Evolutionary conservation across 495 filamentous ascomycete species (phyloP).

Genomic region (Lepidopterella palustris): DNA sequence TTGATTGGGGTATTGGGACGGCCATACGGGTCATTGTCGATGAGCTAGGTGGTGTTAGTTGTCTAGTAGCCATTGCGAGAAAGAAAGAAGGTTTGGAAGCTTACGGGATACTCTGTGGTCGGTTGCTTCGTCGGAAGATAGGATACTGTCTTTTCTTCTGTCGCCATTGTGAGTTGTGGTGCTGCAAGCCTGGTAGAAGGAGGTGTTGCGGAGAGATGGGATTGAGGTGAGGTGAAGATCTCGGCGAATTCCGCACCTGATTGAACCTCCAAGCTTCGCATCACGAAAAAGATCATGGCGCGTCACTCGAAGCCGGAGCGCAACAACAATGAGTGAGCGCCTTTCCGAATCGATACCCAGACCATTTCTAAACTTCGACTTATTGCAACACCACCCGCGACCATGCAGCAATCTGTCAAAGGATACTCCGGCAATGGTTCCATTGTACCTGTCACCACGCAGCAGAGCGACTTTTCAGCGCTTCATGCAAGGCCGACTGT

Average conservation of each 20-base stretch:
- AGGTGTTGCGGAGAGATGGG: slow-evolving; percentile 7
- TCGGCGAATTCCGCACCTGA: neutral
- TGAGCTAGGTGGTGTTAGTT: slow-evolving; percentile 57
- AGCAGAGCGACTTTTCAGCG: neutral
- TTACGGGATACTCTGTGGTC: slow-evolving; percentile 23
- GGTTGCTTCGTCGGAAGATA: slow-evolving; percentile 15
- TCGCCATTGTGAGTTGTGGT: slow-evolving; percentile 14
- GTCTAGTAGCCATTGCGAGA: slow-evolving; percentile 3
- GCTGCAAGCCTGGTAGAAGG: slow-evolving; percentile 4
- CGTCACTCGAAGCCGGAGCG: neutral
- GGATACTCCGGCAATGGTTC: neutral
- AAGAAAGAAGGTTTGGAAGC: slow-evolving; percentile 1
- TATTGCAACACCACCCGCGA: neutral
- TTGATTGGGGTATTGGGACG: neutral
- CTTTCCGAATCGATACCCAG: neutral
- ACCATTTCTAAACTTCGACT: neutral
- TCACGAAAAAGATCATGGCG: neutral
- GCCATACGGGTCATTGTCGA: slow-evolving; percentile 93
- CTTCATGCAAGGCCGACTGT: slow-evolving; percentile 33
- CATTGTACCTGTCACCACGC: neutral
- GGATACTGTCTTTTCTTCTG: neutral
- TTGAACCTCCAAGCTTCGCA: neutral
- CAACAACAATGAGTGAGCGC: neutral
- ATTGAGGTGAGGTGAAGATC: slow-evolving; percentile 4
- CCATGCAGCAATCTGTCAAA: neutral